These are phyloP conservation scores for Mucor indicus DNA, from an alignment of 371 early-diverging fungal species.

Conservation along the genomic window DNA sequence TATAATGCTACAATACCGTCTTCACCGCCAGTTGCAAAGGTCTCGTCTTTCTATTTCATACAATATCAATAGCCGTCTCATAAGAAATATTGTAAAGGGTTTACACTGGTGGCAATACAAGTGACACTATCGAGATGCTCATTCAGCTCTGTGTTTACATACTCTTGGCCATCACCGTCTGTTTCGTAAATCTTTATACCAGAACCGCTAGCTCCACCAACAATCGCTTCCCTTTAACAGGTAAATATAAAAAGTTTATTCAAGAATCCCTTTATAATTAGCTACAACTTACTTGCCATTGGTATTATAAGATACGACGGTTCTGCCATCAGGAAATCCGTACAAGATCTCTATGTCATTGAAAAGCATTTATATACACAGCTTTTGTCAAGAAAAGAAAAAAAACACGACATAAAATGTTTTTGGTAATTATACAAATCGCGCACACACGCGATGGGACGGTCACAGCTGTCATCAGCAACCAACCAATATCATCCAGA, in stretches of 20 bases:
- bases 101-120: conserved; percentile 17
- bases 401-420: too few species aligned
- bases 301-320: conserved; percentile 9
- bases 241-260: not conserved
- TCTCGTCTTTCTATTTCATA: conserved; percentile 9
- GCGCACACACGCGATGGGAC: too few species aligned
- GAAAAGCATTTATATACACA: too few species aligned
- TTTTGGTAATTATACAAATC: too few species aligned
- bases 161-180: conserved; percentile 10
- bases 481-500: too few species aligned
- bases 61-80: not conserved
- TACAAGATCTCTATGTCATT: not conserved
- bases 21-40: conserved; percentile 30
- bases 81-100: not conserved
- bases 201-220: conserved; percentile 13
- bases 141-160: conserved; percentile 2
- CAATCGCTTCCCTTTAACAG: conserved; percentile 13
- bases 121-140: conserved; percentile 18
- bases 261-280: too few species aligned
- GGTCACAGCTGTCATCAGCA: too few species aligned
- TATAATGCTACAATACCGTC: conserved; percentile 37
- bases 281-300: conserved; percentile 17
- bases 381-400: too few species aligned
- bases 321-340: conserved; percentile 2
- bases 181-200: conserved; percentile 19